Conservation (phyloP, 768 basidiomycete genomes). For the Psilocybe subaeruginosa region DNA sequence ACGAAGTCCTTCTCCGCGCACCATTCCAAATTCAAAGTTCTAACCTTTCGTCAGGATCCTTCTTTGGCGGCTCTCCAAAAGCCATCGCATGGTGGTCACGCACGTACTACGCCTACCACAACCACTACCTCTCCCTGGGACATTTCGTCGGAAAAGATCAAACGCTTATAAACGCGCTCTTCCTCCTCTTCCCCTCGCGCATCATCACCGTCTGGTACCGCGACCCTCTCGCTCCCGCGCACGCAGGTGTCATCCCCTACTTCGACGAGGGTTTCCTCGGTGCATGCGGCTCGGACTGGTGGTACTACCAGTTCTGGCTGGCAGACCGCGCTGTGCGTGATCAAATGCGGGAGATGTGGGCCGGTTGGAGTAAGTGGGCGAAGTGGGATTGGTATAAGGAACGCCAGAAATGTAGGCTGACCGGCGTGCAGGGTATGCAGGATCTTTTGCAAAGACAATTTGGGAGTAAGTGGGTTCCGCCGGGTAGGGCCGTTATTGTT, state of each 20-base stretch:
- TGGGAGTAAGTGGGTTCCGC: constrained; percentile 1
- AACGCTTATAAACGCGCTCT: constrained; percentile 45
- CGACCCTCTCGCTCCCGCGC: constrained; percentile 28
- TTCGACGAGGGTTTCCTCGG: constrained; percentile 35
- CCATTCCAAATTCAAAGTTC: neutral
- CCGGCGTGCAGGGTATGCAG: constrained; percentile 14
- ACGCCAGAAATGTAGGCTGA: constrained; percentile 28
- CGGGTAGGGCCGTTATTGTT: neutral
- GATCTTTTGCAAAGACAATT: constrained; percentile 10
- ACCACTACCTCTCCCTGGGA: constrained; percentile 48
- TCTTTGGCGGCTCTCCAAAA: constrained; percentile 53
- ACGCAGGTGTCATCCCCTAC: constrained; percentile 13
- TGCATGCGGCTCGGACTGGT: constrained; percentile 46
- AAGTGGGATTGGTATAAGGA: constrained; percentile 27
- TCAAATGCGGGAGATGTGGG: constrained; percentile 28
- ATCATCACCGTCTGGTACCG: constrained; percentile 43
- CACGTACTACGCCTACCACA: constrained; percentile 53
- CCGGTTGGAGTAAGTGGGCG: constrained; percentile 8
- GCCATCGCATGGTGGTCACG: constrained; percentile 48
- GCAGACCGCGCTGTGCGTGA: constrained; percentile 27
- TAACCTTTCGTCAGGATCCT: constrained; percentile 44
- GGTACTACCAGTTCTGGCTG: constrained; percentile 56
- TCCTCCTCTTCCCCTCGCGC: constrained; percentile 44
- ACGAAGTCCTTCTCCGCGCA: neutral
- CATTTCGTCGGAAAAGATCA: constrained; percentile 63